These are phyloP conservation scores for Epichloe scottii DNA, from an alignment of 2,329 filamentous ascomycete species.

Conservation along the genomic window DNA sequence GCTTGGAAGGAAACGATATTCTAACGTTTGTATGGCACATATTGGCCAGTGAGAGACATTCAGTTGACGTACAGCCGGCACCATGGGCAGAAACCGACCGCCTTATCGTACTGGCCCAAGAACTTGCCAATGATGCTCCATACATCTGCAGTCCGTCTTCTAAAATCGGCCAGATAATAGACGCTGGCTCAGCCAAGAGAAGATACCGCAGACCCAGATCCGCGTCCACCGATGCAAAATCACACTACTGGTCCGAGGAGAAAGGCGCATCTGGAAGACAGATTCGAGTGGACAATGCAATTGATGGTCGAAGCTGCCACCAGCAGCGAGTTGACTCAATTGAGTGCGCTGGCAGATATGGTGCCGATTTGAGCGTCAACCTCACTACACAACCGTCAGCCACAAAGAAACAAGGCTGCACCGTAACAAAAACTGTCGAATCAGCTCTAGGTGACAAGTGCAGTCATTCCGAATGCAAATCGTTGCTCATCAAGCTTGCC, in stretches of 20 bases:
- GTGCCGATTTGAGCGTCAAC: neutral
- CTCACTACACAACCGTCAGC: neutral
- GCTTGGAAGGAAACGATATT: conserved; percentile 21
- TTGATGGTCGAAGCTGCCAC: neutral
- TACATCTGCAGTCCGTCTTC: conserved; percentile 7
- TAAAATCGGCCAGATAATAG: neutral
- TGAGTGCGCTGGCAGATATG: neutral
- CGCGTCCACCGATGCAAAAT: neutral
- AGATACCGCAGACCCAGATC: neutral
- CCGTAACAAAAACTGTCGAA: neutral
- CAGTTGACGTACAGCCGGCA: conserved; percentile 3
- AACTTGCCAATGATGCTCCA: conserved; percentile 14
- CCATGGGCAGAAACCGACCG: conserved; percentile 25
- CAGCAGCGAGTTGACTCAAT: neutral
- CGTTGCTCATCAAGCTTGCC: neutral
- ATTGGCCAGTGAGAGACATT: conserved; percentile 6
- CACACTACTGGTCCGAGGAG: conserved; percentile 1
- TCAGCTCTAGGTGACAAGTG: neutral
- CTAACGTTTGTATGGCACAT: conserved; percentile 19
- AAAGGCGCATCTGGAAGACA: neutral
- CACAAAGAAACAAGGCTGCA: neutral
- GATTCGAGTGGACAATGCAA: neutral
- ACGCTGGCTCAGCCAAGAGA: neutral
- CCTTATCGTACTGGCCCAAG: conserved; percentile 19
- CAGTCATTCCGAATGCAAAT: neutral